phyloP scores from a whole-genome alignment of 352 stramenopile species.

The Globisporangium orthogonon region DNA sequence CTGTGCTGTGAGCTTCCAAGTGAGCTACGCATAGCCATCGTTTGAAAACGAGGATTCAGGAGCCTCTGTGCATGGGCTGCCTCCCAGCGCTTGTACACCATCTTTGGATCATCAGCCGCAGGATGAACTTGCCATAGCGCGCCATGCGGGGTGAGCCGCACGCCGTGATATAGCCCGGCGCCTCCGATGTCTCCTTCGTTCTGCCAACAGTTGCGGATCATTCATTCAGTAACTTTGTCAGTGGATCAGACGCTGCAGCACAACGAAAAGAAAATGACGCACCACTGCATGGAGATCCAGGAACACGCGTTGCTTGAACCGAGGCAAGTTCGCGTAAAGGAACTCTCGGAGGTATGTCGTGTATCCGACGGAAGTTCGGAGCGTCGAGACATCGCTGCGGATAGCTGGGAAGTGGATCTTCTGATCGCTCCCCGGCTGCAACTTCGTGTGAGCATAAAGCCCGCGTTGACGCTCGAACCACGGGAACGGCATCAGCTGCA shows the following conservation, averaged over 20 bases:
- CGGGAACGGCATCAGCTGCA: constrained; percentile 82
- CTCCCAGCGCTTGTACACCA: constrained; percentile 18
- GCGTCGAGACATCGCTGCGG: constrained; percentile 23
- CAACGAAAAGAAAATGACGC: neutral
- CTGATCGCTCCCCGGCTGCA: neutral
- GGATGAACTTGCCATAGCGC: constrained; percentile 37
- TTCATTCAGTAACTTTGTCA: neutral
- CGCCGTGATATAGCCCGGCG: constrained; percentile 29
- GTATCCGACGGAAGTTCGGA: constrained; percentile 30
- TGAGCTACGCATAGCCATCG: neutral
- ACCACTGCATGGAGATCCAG: constrained; percentile 56
- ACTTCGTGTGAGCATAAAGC: constrained; percentile 16
- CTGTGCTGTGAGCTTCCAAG: neutral
- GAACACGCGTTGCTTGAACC: constrained; percentile 24
- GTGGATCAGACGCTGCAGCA: no score
- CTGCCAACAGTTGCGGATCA: constrained; percentile 8
- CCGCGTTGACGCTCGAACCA: constrained; percentile 57
- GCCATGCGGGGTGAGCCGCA: constrained; percentile 33
- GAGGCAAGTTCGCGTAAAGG: constrained; percentile 26
- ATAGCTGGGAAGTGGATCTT: constrained; percentile 30
- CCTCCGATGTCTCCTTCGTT: constrained; percentile 35
- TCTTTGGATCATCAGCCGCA: constrained; percentile 1
- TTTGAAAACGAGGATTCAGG: neutral
- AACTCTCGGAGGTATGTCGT: constrained; percentile 35
- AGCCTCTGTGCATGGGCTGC: neutral